These are phyloP conservation scores for Auriscalpium orientale DNA, from an alignment of 768 basidiomycete genomes.

Conservation along the genomic window DNA sequence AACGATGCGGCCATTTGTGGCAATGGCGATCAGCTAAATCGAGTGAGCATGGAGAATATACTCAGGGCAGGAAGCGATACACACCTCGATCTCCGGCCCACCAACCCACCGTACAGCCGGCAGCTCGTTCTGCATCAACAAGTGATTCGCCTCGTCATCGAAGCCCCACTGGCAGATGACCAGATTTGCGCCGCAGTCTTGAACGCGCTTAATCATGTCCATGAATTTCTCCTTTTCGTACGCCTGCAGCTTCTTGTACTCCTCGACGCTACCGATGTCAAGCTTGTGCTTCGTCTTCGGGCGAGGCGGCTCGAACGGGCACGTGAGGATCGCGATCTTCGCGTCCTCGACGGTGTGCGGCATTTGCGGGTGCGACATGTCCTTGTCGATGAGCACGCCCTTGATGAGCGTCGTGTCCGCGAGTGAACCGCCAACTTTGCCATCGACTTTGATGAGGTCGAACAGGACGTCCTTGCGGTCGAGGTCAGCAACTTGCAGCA, in stretches of 20 bases:
- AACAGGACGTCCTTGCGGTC: constrained; percentile 93
- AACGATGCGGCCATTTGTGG: constrained; percentile 96
- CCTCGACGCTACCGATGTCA: constrained; percentile 93
- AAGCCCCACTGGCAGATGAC: constrained; percentile 99
- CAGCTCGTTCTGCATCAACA: constrained; percentile 95
- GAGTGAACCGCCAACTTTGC: constrained; percentile 95
- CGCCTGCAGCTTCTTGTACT: constrained; percentile 88
- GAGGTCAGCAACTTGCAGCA: constrained; percentile 89
- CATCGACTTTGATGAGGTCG: constrained; percentile 98
- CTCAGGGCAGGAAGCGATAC: not conserved
- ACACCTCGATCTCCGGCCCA: constrained; percentile 96
- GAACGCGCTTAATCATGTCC: constrained; percentile 95
- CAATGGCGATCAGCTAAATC: constrained; percentile 88
- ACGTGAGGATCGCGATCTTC: constrained; percentile 92
- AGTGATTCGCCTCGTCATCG: constrained; percentile 97
- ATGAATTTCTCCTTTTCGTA: constrained; percentile 96
- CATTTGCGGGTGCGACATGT: constrained; percentile 99
- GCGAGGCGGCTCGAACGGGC: constrained; percentile 97
- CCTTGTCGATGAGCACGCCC: constrained; percentile 98
- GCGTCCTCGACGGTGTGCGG: constrained; percentile 83
- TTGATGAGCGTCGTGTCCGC: constrained; percentile 93
- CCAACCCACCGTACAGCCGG: constrained; percentile 99
- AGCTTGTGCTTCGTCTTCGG: constrained; percentile 99
- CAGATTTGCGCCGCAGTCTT: constrained; percentile 93
- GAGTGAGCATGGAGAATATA: not conserved